Evolutionary conservation across 306 rosid species (phyloP), one percentile per base, ranked within the genome.

Genomic region (Castanea mollissima): DNA sequence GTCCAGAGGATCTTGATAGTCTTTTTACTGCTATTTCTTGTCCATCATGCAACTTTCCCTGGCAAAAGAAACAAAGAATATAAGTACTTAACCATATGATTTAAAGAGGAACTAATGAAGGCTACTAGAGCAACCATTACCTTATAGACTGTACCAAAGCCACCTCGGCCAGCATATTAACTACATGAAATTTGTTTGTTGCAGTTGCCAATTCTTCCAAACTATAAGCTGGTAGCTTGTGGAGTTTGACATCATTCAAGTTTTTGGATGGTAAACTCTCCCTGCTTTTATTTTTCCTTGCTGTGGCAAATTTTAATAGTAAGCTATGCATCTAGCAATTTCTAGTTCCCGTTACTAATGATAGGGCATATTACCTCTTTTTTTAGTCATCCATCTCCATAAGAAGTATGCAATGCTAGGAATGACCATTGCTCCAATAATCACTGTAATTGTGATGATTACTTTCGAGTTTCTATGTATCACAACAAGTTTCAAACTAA

Each of bases 1-100:
- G 79, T 7, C 79, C 21, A 21, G 79, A 75, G 6, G 19, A 11
- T 5, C 38, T 56, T 14, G 71, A 46, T 4, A 75, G 44, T 13
- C 55, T 60, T 60, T 75, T 75, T 13, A 75, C 71, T 38, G 79
- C 79, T 34, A 75, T 19, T 62, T 75, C 70, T 6, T 60, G 58
- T 75, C 71, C 79, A 4, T 31, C 21, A 58, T 8, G 56, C 38
- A 60, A 55, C 6, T 57, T 16, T 3, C 63, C 63, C n/a, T 57
- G 23, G 1, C 5, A 35, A 35, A 35, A 35, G 7, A 35, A 35
- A 35, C 8, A 16, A n/a, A 0, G 3, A 57, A 57, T 57, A 16
- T 15, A 1, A 57, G 63, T 0, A 16, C 19, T 1, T 57, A 15
- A n/a, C 19, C 3, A 0, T 6, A 2, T 57, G 19, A 29, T 29